phyloP scores from a whole-genome alignment of 345 rosid genomes.

The Firmiana major region DNA sequence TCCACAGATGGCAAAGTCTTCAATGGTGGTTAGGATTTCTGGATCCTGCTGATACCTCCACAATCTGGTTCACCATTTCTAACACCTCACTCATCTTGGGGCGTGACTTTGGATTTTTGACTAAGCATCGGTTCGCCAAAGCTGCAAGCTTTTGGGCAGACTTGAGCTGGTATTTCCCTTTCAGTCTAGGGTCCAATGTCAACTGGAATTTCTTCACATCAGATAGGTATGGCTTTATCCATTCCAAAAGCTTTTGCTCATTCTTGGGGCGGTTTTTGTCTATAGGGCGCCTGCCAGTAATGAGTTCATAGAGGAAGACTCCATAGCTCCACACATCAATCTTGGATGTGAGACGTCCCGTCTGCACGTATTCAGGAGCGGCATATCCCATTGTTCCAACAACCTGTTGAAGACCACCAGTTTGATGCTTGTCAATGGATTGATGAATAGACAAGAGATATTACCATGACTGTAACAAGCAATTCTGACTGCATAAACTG shows the following conservation, averaged over 20 bases:
- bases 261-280: conserved; percentile 71
- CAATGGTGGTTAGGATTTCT: conserved; percentile 35
- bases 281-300: conserved; percentile 79
- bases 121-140: conserved; percentile 71
- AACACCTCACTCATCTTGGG: conserved; percentile 92
- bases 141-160: conserved; percentile 58
- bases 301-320: conserved; percentile 82
- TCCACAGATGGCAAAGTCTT: conserved; percentile 27
- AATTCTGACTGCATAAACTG: background rate
- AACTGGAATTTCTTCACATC: conserved; percentile 50
- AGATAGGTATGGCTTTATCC: conserved; percentile 74
- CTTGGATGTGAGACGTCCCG: conserved; percentile 79
- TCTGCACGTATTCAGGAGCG: conserved; percentile 78
- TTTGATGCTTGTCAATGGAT: background rate
- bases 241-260: conserved; percentile 81
- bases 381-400: conserved; percentile 93
- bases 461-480: no score
- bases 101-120: conserved; percentile 62
- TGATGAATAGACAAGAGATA: background rate
- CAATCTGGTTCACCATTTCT: conserved; percentile 53
- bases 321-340: conserved; percentile 91
- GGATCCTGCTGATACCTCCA: conserved; percentile 34
- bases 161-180: conserved; percentile 40
- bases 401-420: conserved; percentile 38
- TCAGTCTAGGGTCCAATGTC: conserved; percentile 67